Base-by-base conservation (phyloP, 305 asterid species). In the Salvia sclarea region DNA sequence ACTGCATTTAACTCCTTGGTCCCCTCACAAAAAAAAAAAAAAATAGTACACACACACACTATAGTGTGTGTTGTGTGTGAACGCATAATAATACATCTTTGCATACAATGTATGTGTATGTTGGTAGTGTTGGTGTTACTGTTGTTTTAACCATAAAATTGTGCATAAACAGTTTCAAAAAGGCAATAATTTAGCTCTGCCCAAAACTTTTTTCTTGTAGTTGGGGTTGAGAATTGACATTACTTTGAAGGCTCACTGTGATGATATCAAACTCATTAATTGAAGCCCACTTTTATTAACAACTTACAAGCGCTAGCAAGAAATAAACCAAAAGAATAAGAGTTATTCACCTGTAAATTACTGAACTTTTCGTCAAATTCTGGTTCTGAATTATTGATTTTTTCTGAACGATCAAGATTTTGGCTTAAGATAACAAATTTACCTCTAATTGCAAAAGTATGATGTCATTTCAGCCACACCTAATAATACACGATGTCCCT, bases 1-100 rank as follows among this genome's bases (percentile, higher is more conserved):
- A 18, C 71, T 65, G 49, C 80, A 71, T 76, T 74, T 73, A 82
- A 60, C 69, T 75, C 67, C 69, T 76, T 71, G 82, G 83, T 70
- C 80, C 78, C 83, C 78, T 68, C 65, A 8, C 14, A 12, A 8
- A 44, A 12, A 30, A 43, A 38, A 44, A 17, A 30, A 43, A 10
- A 18, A 40, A 52, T 56, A 45, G 73, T 75, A 68, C 69, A 68
- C 62, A 43, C 67, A 50, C 64, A 18, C 16, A 50, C 13, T 5
- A 13, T 7, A 16, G 13, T 40, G 66, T 61, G 45, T 57, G 25
- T 55, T 45, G 79, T 60, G 5, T 25, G 18, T 22, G 59, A 12
- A n/a, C n/a, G n/a, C 4, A 54, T 25, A 5, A 17, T n/a, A n/a
- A 24, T 25, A 21, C 57, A 21, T 12, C 20, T 16, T 16, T 47